A percentile compares a stretch with the other conserved stretches of the same genome.
Evolutionary conservation across 805 yeast genomes (phyloP).

Genomic region (Yamadazyma takamatsuzukensis): DNA sequence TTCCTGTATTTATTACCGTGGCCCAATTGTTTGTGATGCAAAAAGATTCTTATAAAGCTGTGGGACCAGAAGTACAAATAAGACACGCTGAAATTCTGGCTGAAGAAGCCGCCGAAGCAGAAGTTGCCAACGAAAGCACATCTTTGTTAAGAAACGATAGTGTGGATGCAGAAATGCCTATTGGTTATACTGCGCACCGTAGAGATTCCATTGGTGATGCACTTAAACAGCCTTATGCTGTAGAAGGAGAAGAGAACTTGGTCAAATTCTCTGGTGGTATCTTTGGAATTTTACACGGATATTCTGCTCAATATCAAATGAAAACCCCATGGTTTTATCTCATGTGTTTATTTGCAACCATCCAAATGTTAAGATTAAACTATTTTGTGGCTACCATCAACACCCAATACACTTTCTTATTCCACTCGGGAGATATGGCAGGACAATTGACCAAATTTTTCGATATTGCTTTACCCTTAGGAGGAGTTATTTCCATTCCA

Average conservation of each 20-base stretch:
- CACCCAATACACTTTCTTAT: constrained; percentile 49
- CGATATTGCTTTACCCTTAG: constrained; percentile 53
- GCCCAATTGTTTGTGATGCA: constrained; percentile 50
- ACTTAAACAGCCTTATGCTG: constrained; percentile 49
- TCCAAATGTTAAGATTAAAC: constrained; percentile 55
- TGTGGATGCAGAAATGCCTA: too few species aligned
- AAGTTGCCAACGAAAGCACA: constrained; percentile 16
- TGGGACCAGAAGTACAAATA: too few species aligned
- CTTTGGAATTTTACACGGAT: constrained; percentile 54
- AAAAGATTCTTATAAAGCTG: constrained; percentile 45
- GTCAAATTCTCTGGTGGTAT: constrained; percentile 41
- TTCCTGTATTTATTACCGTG: constrained; percentile 46
- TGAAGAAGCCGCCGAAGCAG: constrained; percentile 1
- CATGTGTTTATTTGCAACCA: constrained; percentile 48
- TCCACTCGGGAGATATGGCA: constrained; percentile 36
- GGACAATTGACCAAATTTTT: constrained; percentile 43
- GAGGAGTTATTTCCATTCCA: constrained; percentile 54
- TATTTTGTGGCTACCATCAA: constrained; percentile 58
- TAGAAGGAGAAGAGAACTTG: constrained; percentile 42
- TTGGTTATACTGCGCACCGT: constrained; percentile 30
- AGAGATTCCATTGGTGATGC: constrained; percentile 58
- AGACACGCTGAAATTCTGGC: too few species aligned
- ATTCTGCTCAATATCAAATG: constrained; percentile 46
- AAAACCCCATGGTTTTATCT: constrained; percentile 50
- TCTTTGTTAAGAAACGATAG: constrained; percentile 16